Evolutionary conservation across 164 flowering plant species (phyloP).

Genomic region (Vitis rotundifolia): DNA sequence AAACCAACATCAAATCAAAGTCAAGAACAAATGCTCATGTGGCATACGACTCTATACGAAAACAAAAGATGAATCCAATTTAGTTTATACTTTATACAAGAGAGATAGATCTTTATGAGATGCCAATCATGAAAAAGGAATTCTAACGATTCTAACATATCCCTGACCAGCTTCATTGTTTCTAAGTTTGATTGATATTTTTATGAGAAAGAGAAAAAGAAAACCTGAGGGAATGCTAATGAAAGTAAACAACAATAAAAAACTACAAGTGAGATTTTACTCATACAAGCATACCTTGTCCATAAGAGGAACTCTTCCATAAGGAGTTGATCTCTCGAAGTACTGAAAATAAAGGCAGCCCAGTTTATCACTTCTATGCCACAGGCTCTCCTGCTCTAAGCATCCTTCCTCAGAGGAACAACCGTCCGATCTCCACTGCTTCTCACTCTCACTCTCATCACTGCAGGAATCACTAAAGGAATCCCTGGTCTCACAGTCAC

Average conservation of each 20-base stretch:
- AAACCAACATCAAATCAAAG: slow-evolving; percentile 6
- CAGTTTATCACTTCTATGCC: slow-evolving; percentile 63
- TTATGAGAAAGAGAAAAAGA: not conserved
- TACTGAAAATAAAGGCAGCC: slow-evolving; percentile 81
- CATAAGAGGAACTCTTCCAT: slow-evolving; percentile 84
- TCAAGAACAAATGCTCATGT: slow-evolving; percentile 17
- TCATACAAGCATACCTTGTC: slow-evolving; percentile 66
- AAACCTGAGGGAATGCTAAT: not conserved
- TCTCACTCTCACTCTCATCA: slow-evolving; percentile 83
- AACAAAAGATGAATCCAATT: slow-evolving; percentile 7
- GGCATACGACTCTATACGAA: not conserved
- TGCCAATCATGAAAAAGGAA: slow-evolving; percentile 21
- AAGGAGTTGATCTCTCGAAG: slow-evolving; percentile 84
- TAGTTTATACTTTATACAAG: not conserved
- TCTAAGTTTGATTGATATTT: not conserved
- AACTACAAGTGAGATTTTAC: not conserved
- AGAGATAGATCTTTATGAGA: slow-evolving; percentile 15
- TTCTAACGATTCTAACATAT: slow-evolving; percentile 20
- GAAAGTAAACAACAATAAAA: slow-evolving; percentile 3
- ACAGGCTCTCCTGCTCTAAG: slow-evolving; percentile 54
- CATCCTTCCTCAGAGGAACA: slow-evolving; percentile 68
- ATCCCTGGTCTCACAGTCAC: slow-evolving; percentile 67
- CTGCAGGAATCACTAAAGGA: slow-evolving; percentile 76
- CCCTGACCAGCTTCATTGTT: not conserved
- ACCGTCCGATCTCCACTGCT: slow-evolving; percentile 75